Evolutionary conservation across 179 eudicot genomes (phyloP).

Genomic region (Amaranthus tricolor): DNA sequence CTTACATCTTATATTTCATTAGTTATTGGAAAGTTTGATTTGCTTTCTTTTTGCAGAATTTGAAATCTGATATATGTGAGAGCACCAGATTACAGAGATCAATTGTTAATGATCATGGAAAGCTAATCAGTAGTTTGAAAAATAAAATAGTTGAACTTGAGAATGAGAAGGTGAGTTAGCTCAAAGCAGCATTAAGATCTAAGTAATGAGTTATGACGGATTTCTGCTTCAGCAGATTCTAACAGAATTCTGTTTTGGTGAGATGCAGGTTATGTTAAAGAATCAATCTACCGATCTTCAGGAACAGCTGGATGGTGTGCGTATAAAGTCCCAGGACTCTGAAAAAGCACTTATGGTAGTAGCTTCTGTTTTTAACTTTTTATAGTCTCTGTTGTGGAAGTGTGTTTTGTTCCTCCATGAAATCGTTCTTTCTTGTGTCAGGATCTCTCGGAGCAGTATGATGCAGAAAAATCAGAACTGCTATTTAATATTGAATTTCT

Average conservation of each 20-base stretch:
- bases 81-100: conserved; percentile 41
- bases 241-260: conserved; percentile 22
- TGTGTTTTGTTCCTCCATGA: conserved; percentile 18
- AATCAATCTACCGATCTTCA: conserved; percentile 50
- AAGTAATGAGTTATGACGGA: conserved; percentile 8
- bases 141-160: conserved; percentile 52
- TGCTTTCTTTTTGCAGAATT: conserved; percentile 44
- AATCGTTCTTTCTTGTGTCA: conserved; percentile 32
- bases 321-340: conserved; percentile 41
- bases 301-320: conserved; percentile 44
- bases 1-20: background rate
- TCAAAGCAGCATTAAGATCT: conserved; percentile 1
- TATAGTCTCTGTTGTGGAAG: conserved; percentile 7
- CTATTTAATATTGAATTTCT: conserved; percentile 57
- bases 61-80: conserved; percentile 42
- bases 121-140: conserved; percentile 37
- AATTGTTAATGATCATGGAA: conserved; percentile 36
- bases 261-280: conserved; percentile 50
- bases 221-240: conserved; percentile 16
- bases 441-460: conserved; percentile 60
- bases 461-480: conserved; percentile 53
- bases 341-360: conserved; percentile 52
- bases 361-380: conserved; percentile 7
- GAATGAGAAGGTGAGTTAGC: conserved; percentile 68
- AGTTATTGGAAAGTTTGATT: conserved; percentile 1